Evolutionary conservation across 2,329 filamentous ascomycete genomes (phyloP).

Genomic region (Trichoderma semiorbis): DNA sequence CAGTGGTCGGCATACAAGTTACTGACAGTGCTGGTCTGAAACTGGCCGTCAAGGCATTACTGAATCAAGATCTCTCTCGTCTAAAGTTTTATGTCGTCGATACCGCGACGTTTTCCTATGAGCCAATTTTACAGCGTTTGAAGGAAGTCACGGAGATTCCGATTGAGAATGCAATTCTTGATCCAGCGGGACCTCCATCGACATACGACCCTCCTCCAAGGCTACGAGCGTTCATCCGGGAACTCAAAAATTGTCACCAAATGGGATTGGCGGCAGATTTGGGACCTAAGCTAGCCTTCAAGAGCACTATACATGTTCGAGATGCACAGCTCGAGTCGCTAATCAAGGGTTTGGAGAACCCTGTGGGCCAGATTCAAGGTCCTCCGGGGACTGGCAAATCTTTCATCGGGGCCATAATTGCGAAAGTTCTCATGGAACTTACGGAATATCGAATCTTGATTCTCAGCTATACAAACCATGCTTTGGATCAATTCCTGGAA

Average conservation of each 20-base stretch:
- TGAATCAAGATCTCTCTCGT: conserved; percentile 20
- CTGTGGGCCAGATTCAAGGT: conserved; percentile 64
- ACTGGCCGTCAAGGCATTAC: conserved; percentile 45
- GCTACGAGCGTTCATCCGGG: conserved; percentile 8
- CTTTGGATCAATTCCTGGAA: conserved; percentile 55
- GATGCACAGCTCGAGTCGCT: conserved; percentile 55
- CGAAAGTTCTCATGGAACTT: conserved; percentile 51
- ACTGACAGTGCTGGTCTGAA: conserved; percentile 42
- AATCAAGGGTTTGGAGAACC: conserved; percentile 47
- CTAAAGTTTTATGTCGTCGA: conserved; percentile 57
- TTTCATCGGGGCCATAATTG: conserved; percentile 63
- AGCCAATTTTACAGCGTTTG: conserved; percentile 61
- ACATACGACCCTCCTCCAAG: conserved; percentile 15
- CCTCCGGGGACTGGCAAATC: conserved; percentile 77
- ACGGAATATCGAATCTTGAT: conserved; percentile 56
- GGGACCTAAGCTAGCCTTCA: conserved; percentile 24
- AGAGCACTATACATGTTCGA: conserved; percentile 23
- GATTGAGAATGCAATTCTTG: conserved; percentile 51
- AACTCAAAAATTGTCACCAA: neutral
- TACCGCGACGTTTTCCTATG: conserved; percentile 65
- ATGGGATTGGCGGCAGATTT: conserved; percentile 12
- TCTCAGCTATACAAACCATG: conserved; percentile 63
- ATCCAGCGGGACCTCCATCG: conserved; percentile 19
- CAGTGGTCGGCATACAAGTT: conserved; percentile 52
- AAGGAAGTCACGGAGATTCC: conserved; percentile 55